Percentiles rank a stretch among this genome's conserved stretches.
Evolutionary conservation across 768 basidiomycete genomes (phyloP).

Genomic region (Boletus rubescentipes): DNA sequence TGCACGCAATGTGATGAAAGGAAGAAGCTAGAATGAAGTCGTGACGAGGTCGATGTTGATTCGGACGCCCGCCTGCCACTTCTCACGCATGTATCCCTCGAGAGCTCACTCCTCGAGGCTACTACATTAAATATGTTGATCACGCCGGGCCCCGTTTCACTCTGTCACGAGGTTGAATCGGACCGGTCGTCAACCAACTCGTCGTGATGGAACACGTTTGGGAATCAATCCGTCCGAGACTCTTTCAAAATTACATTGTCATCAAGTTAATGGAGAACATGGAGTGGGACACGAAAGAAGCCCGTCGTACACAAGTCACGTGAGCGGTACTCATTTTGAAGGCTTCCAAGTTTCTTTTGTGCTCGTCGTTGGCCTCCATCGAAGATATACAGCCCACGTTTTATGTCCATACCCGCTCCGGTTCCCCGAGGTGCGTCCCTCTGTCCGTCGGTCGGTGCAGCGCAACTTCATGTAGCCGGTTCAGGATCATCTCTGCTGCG

Average conservation of each 20-base stretch:
- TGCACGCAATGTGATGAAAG: conserved; percentile 35
- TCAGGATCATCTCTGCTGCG: conserved; percentile 6
- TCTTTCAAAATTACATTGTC: no score
- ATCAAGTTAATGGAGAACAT: no score
- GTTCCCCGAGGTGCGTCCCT: conserved; percentile 13
- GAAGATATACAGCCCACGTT: neutral
- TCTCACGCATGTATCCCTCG: conserved; percentile 20
- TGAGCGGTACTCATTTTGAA: conserved; percentile 18
- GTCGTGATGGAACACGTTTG: conserved; percentile 13
- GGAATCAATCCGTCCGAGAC: neutral
- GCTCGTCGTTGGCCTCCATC: conserved; percentile 7
- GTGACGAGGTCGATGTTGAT: neutral
- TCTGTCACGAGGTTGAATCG: no score
- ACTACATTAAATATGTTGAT: conserved; percentile 5
- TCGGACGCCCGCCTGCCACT: conserved; percentile 10
- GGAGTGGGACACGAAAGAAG: neutral
- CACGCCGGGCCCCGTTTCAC: no score
- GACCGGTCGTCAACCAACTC: conserved; percentile 15
- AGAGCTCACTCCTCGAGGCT: conserved; percentile 25
- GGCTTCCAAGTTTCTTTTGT: conserved; percentile 4
- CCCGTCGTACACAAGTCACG: conserved; percentile 13
- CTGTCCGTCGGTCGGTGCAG: neutral
- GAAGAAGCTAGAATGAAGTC: conserved; percentile 30
- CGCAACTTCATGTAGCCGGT: neutral
- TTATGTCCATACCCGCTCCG: neutral